Evolutionary conservation across 148 eudicot species (phyloP).

Genomic region (Chenopodium album): DNA sequence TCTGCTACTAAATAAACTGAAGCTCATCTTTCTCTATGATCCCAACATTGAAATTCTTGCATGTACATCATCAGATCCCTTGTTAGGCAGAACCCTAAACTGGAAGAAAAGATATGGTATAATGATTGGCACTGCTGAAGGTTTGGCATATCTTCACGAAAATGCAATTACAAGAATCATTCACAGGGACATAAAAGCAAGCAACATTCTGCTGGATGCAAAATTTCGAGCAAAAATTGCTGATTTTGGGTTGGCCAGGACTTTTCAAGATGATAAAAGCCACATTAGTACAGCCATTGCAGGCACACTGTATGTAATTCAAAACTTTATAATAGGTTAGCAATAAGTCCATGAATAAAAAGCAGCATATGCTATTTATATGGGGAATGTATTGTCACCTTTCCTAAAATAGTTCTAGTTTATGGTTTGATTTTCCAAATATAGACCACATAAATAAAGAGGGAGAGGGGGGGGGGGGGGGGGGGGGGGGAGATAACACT

Average conservation of each 20-base stretch:
- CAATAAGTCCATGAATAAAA: no score
- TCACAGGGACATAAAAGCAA: slow-evolving; percentile 60
- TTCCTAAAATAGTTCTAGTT: no score
- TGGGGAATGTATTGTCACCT: no score
- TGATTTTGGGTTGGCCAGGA: slow-evolving; percentile 60
- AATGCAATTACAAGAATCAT: neutral
- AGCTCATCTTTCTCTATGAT: neutral
- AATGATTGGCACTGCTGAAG: neutral
- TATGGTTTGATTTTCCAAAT: neutral
- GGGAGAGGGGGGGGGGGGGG: neutral
- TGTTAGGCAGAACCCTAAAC: neutral
- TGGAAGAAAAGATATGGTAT: neutral
- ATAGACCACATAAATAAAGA: neutral
- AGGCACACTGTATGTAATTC: slow-evolving; percentile 49
- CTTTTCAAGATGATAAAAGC: slow-evolving; percentile 57
- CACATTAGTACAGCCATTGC: slow-evolving; percentile 62
- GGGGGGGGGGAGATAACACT: neutral
- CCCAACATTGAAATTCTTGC: neutral
- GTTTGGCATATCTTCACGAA: neutral
- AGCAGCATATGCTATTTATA: no score
- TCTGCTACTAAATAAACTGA: neutral
- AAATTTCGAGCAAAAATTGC: slow-evolving; percentile 50
- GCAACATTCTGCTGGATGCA: slow-evolving; percentile 34
- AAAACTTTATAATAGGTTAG: neutral
- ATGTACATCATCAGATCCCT: neutral